phyloP scores from a whole-genome alignment of 2,329 filamentous ascomycete species.

The Diplocarpon mali region DNA sequence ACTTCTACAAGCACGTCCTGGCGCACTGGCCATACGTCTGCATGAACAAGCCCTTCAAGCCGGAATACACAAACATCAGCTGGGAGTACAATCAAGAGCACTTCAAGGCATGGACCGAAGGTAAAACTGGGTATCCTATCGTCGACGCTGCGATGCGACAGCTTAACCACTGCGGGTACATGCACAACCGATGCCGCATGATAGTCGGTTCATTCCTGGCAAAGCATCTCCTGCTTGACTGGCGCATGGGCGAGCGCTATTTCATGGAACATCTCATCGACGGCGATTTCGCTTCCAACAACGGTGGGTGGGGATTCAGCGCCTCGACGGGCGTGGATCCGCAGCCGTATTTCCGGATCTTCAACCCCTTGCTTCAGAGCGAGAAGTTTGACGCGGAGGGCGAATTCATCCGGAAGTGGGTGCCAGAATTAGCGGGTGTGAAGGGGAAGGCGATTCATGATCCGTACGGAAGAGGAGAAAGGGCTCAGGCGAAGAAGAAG shows the following conservation, averaged over 20 bases:
- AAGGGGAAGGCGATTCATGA: slow-evolving; percentile 66
- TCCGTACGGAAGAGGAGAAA: slow-evolving; percentile 56
- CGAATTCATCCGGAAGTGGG: slow-evolving; percentile 72
- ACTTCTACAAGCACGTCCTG: slow-evolving; percentile 81
- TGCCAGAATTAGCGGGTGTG: slow-evolving; percentile 59
- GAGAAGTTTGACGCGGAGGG: slow-evolving; percentile 76
- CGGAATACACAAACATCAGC: slow-evolving; percentile 68
- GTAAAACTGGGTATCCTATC: slow-evolving; percentile 69
- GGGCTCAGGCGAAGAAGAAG: slow-evolving; percentile 45
- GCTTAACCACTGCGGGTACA: slow-evolving; percentile 54
- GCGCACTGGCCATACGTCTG: slow-evolving; percentile 77
- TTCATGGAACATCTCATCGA: slow-evolving; percentile 61
- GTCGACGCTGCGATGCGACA: slow-evolving; percentile 84
- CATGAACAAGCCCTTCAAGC: slow-evolving; percentile 72
- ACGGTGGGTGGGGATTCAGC: slow-evolving; percentile 33
- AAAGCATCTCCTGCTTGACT: slow-evolving; percentile 74
- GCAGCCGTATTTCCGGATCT: slow-evolving; percentile 84
- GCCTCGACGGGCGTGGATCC: slow-evolving; percentile 68
- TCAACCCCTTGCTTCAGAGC: slow-evolving; percentile 75
- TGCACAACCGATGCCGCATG: slow-evolving; percentile 84
- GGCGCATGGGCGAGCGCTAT: slow-evolving; percentile 69
- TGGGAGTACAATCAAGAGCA: slow-evolving; percentile 67
- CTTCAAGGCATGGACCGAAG: slow-evolving; percentile 65
- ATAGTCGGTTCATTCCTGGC: slow-evolving; percentile 69
- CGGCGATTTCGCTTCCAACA: slow-evolving; percentile 28